Conservation (phyloP, 495 filamentous ascomycete genomes). For the Xylaria scruposa region DNA sequence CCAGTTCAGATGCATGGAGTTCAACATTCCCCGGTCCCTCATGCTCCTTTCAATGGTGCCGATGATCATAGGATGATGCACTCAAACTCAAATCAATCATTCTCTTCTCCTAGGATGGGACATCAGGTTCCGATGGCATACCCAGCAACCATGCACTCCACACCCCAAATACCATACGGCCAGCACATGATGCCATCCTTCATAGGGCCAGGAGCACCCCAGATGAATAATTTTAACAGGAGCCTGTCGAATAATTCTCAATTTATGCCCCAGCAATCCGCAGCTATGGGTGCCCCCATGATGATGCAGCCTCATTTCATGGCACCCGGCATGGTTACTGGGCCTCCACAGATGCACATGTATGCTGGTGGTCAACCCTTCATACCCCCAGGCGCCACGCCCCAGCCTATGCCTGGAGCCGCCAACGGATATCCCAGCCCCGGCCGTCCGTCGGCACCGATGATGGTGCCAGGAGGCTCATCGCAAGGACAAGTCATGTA, state of each 20-base stretch:
- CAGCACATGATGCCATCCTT: slow-evolving; percentile 75
- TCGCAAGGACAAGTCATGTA: slow-evolving; percentile 76
- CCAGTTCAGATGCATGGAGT: slow-evolving; percentile 68
- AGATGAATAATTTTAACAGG: slow-evolving; percentile 57
- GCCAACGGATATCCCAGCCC: slow-evolving; percentile 86
- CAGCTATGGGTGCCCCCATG: slow-evolving; percentile 72
- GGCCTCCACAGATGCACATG: slow-evolving; percentile 73
- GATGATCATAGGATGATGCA: slow-evolving; percentile 90
- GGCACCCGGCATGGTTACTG: slow-evolving; percentile 62
- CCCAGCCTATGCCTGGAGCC: slow-evolving; percentile 60
- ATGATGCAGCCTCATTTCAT: slow-evolving; percentile 80
- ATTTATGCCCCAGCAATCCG: slow-evolving; percentile 68
- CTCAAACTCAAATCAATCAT: slow-evolving; percentile 76
- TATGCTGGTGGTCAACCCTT: slow-evolving; percentile 67
- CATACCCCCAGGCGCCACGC: slow-evolving; percentile 66
- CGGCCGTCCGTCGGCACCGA: slow-evolving; percentile 76
- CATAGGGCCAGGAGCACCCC: slow-evolving; percentile 69
- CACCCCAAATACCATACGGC: slow-evolving; percentile 72
- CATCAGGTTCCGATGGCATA: slow-evolving; percentile 69
- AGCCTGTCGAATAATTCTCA: slow-evolving; percentile 65
- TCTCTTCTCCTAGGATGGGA: slow-evolving; percentile 77
- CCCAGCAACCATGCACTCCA: slow-evolving; percentile 70
- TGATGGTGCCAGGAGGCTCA: slow-evolving; percentile 75
- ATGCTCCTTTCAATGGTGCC: slow-evolving; percentile 66
- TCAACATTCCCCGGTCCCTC: slow-evolving; percentile 68